Evolutionary conservation across 2,329 filamentous ascomycete species (phyloP).

Genomic region (Microsporum audouinii): DNA sequence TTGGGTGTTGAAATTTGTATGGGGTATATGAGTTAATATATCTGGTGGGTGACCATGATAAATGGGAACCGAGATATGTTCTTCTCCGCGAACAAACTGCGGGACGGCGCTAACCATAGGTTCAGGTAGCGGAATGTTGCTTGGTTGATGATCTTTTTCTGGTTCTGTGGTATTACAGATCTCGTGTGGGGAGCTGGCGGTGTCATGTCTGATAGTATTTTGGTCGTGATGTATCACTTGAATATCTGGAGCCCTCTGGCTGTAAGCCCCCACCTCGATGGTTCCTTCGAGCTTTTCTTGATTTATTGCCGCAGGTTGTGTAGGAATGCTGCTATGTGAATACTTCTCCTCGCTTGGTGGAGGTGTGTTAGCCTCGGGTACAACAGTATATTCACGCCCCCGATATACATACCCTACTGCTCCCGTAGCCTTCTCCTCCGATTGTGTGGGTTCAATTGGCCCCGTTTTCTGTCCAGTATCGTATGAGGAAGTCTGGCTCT

Average conservation of each 20-base stretch:
- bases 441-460: not conserved
- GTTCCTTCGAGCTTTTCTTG: not conserved
- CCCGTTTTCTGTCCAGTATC: not conserved
- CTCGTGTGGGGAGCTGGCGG: no score
- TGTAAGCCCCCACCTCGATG: not conserved
- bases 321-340: not conserved
- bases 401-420: not conserved
- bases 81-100: constrained; percentile 36
- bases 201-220: not conserved
- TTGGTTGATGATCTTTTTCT: not conserved
- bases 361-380: not conserved
- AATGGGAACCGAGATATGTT: constrained; percentile 25
- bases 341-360: not conserved
- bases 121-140: not conserved
- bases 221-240: not conserved
- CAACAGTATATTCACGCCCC: no score
- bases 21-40: not conserved
- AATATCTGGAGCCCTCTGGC: not conserved
- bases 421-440: not conserved
- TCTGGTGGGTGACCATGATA: not conserved
- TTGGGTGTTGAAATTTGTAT: not conserved
- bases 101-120: constrained; percentile 28
- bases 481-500: not conserved
- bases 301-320: not conserved
- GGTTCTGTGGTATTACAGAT: not conserved